Evolutionary conservation across 2,329 filamentous ascomycete genomes (phyloP), one percentile per base, ranked within the genome.

Genomic region (Hypoxylon sp.): DNA sequence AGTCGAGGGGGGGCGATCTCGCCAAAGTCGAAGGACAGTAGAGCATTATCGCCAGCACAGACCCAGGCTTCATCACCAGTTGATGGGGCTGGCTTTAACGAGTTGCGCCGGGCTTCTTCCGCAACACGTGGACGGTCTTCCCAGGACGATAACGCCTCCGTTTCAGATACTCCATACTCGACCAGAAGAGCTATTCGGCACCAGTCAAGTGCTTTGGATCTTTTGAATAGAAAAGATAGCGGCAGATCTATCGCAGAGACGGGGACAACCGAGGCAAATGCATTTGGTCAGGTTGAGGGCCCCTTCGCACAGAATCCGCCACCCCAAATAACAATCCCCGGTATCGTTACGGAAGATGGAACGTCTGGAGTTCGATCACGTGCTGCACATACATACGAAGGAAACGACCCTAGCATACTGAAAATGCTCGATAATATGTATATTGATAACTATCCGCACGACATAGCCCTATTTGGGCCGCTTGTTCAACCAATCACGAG

Each of bases 361-460:
- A 75, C 77, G 28, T 70, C 79, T 3, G 77, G 76, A 2, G 78
- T 80, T 12, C 84, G 83, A 38, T 86, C 87, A 66, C 85, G 84
- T 61, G 85, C 87, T 2, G 89, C 89, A 40, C 95, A 98, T 78
- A 93, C 91, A 2, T 98, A 99, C 75, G 85, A 88, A 45, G 96
- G 96, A 1, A 93, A 91, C 61, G 88, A 91, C 65, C 89, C 89
- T 3, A 88, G 81, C 71, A 87, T 91, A 55, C 80, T 91, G 49
- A 85, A 85, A 73, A 89, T 91, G 85, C 79, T 99, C 3, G 93
- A 97, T 75, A 88, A 91, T 4, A 93, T 98, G 80, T 97, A 95
- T 74, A 84, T 89, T 24, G 87, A 91, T 64, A 90, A 90, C 69
- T 90, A 88, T 69, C 87, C 88, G 8, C 87, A 87, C 55, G 88